These are phyloP conservation scores for Solanum clarkiae DNA, from an alignment of 257 asterid species.

Conservation along the genomic window DNA sequence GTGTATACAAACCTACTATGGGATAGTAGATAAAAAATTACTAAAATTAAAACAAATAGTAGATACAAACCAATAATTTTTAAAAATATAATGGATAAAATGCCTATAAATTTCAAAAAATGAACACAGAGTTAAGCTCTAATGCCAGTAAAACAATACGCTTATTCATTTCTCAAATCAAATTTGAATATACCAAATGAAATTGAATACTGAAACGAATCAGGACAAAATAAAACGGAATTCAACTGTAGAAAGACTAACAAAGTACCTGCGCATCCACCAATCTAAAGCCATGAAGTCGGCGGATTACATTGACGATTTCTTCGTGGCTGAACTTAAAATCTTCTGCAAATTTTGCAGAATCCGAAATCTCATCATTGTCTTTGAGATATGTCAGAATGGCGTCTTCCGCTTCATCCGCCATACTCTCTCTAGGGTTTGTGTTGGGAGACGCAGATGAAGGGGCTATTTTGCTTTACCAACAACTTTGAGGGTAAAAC, in stretches of 20 bases:
- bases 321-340: slow-evolving; percentile 69
- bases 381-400: slow-evolving; percentile 49
- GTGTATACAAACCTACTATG: too few relatives aligned
- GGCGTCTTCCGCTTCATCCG: slow-evolving; percentile 89
- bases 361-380: slow-evolving; percentile 50
- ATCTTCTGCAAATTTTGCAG: slow-evolving; percentile 61
- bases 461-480: neutral
- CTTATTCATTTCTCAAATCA: neutral
- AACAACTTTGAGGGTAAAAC: too few relatives aligned
- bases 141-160: neutral
- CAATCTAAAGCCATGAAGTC: slow-evolving; percentile 67
- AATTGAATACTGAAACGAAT: neutral
- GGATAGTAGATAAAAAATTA: too few relatives aligned
- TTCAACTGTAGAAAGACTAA: neutral
- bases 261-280: slow-evolving; percentile 55
- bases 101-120: too few relatives aligned
- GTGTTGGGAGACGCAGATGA: neutral
- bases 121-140: too few relatives aligned
- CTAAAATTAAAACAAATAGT: too few relatives aligned
- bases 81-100: too few relatives aligned
- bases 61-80: too few relatives aligned
- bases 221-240: neutral
- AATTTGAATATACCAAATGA: neutral
- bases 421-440: slow-evolving; percentile 28
- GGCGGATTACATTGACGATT: slow-evolving; percentile 65